phyloP scores from a whole-genome alignment of 2,329 filamentous ascomycete species.

The Amphichorda felina region DNA sequence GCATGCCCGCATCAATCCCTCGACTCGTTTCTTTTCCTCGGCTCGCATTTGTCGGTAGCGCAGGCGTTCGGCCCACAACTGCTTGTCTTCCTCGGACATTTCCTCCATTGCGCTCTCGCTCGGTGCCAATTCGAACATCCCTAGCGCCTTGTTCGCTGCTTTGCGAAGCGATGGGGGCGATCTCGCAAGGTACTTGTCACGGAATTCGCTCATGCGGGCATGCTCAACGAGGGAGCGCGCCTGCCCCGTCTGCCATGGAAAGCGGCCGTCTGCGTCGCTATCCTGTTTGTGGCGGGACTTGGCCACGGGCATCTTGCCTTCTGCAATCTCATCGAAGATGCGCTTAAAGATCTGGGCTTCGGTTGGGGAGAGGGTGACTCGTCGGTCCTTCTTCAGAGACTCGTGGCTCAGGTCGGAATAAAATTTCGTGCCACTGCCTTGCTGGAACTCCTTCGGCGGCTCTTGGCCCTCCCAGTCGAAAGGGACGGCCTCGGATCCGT shows the following conservation, averaged over 20 bases:
- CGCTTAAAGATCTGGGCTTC: conserved; percentile 48
- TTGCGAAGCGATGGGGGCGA: conserved; percentile 26
- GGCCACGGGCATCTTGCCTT: conserved; percentile 17
- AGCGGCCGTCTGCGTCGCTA: too few species aligned
- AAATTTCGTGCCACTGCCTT: too few species aligned
- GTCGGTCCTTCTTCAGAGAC: neutral
- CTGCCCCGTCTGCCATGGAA: too few species aligned
- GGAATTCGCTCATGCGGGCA: conserved; percentile 16
- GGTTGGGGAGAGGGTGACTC: conserved; percentile 42
- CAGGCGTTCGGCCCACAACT: conserved; percentile 20
- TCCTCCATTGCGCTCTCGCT: conserved; percentile 14
- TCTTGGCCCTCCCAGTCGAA: conserved; percentile 32
- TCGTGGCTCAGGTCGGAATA: conserved; percentile 1
- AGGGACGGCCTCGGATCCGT: conserved; percentile 30
- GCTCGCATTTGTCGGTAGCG: conserved; percentile 24
- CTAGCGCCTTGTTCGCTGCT: conserved; percentile 25
- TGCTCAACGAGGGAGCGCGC: conserved; percentile 15
- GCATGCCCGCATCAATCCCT: conserved; percentile 39
- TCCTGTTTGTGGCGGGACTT: conserved; percentile 8
- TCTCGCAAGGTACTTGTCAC: conserved; percentile 21
- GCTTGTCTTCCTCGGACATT: conserved; percentile 16
- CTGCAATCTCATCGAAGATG: conserved; percentile 35
- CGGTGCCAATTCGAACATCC: conserved; percentile 22
- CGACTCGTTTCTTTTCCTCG: conserved; percentile 39
- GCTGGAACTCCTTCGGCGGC: conserved; percentile 8